A percentile compares a stretch with the other conserved stretches of the same genome.
These are phyloP conservation scores for Colletotrichum sublineola DNA, from an alignment of 2,329 filamentous ascomycete species.

Conservation along the genomic window DNA sequence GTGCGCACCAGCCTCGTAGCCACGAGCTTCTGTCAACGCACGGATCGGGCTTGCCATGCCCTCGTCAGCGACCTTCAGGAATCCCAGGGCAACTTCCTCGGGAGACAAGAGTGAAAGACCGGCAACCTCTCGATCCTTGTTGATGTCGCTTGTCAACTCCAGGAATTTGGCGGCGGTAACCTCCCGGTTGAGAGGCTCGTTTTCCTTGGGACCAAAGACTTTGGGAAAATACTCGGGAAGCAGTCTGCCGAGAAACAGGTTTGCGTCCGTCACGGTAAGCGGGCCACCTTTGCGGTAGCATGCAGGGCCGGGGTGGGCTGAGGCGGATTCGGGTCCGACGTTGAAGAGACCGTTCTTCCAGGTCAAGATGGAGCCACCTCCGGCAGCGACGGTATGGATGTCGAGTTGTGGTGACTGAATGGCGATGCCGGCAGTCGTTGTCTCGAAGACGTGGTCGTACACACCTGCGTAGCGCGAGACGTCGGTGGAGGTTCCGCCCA, in stretches of 20 bases:
- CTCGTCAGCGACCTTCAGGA: conserved; percentile 54
- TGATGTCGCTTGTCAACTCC: conserved; percentile 58
- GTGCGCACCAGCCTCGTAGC: conserved; percentile 52
- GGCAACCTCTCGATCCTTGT: conserved; percentile 48
- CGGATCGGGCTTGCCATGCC: conserved; percentile 54
- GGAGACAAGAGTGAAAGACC: conserved; percentile 48
- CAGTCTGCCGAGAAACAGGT: conserved; percentile 74
- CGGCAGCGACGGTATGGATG: conserved; percentile 85
- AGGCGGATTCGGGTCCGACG: conserved; percentile 79
- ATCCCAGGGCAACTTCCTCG: conserved; percentile 54
- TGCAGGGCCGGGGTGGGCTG: conserved; percentile 78
- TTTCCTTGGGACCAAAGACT: conserved; percentile 78
- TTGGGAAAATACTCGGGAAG: conserved; percentile 77
- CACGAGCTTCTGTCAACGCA: conserved; percentile 53
- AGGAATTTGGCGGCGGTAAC: conserved; percentile 56
- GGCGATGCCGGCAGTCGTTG: conserved; percentile 81
- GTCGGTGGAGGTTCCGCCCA: conserved; percentile 79
- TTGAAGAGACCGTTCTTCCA: conserved; percentile 81
- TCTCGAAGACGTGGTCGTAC: conserved; percentile 72
- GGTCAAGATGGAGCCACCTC: conserved; percentile 78
- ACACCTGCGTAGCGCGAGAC: conserved; percentile 74
- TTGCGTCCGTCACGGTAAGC: conserved; percentile 79
- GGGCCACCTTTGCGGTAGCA: conserved; percentile 81
- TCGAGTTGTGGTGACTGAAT: conserved; percentile 85
- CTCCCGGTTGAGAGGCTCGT: conserved; percentile 63